phyloP scores from a whole-genome alignment of 2,329 filamentous ascomycete genomes.

The Alternaria gansuensis region DNA sequence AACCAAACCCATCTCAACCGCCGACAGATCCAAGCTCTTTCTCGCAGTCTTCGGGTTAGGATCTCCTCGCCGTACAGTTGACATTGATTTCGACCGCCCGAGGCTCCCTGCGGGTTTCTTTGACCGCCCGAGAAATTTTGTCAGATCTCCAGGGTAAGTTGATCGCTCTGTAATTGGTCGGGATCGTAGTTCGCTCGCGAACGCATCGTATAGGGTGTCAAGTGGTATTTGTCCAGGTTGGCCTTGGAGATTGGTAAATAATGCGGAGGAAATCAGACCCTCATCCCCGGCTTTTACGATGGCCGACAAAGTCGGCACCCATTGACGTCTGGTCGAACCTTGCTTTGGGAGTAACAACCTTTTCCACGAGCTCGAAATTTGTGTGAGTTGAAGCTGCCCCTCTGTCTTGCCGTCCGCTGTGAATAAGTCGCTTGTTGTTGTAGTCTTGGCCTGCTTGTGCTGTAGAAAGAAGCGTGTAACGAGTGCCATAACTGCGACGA shows the following conservation, averaged over 20 bases:
- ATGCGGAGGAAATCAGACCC: slow-evolving; percentile 36
- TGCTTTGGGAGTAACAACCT: slow-evolving; percentile 34
- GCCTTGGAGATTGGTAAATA: slow-evolving; percentile 38
- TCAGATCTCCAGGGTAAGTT: slow-evolving; percentile 36
- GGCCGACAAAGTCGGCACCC: slow-evolving; percentile 42
- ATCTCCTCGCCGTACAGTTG: slow-evolving; percentile 24
- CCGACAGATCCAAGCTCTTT: slow-evolving; percentile 32
- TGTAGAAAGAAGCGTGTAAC: slow-evolving; percentile 41
- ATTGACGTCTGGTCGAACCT: slow-evolving; percentile 23
- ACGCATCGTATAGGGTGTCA: slow-evolving; percentile 39
- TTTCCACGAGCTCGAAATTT: slow-evolving; percentile 32
- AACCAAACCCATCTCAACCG: slow-evolving; percentile 27
- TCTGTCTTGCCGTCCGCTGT: slow-evolving; percentile 24
- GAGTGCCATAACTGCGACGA: slow-evolving; percentile 41
- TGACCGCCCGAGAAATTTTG: slow-evolving; percentile 33
- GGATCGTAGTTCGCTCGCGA: slow-evolving; percentile 36
- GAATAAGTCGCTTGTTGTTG: slow-evolving; percentile 14
- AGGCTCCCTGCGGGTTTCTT: slow-evolving; percentile 23
- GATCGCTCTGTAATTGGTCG: slow-evolving; percentile 35
- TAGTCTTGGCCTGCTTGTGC: slow-evolving; percentile 36
- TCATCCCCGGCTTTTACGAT: slow-evolving; percentile 50
- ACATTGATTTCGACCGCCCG: slow-evolving; percentile 34
- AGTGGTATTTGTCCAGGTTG: slow-evolving; percentile 38
- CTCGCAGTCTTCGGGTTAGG: slow-evolving; percentile 20
- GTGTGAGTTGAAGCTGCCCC: slow-evolving; percentile 24